These are phyloP conservation scores for Wallemia mellicola DNA, from an alignment of 1,284 basidiomycete species.

Conservation along the genomic window DNA sequence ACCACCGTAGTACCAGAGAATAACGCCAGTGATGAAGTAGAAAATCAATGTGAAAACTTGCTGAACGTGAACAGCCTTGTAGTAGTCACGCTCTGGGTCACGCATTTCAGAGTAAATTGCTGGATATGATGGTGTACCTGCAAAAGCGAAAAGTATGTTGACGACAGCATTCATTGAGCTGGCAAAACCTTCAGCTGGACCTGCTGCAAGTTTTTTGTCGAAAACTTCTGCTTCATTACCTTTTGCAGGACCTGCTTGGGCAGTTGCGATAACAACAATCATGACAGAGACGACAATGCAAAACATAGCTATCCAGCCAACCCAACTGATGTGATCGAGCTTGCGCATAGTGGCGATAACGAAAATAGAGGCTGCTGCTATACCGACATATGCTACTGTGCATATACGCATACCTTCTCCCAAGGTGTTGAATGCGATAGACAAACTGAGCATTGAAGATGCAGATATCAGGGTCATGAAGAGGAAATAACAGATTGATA, in stretches of 20 bases:
- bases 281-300: neutral
- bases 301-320: neutral
- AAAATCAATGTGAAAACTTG: neutral
- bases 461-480: neutral
- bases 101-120: neutral
- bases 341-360: neutral
- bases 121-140: constrained; percentile 6
- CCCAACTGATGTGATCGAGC: neutral
- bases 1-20: constrained; percentile 11
- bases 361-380: constrained; percentile 5
- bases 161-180: neutral
- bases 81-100: constrained; percentile 4
- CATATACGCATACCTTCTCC: constrained; percentile 7
- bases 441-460: constrained; percentile 11
- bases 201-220: neutral
- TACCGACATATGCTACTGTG: constrained; percentile 8
- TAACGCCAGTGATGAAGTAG: constrained; percentile 5
- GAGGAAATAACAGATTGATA: neutral
- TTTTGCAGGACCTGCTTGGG: neutral
- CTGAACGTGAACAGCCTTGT: neutral
- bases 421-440: constrained; percentile 17
- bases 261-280: neutral
- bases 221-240: neutral
- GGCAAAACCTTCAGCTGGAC: neutral
- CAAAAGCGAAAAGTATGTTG: neutral